phyloP scores from a whole-genome alignment of 129 eudicot species.

The Glebionis coronaria region DNA sequence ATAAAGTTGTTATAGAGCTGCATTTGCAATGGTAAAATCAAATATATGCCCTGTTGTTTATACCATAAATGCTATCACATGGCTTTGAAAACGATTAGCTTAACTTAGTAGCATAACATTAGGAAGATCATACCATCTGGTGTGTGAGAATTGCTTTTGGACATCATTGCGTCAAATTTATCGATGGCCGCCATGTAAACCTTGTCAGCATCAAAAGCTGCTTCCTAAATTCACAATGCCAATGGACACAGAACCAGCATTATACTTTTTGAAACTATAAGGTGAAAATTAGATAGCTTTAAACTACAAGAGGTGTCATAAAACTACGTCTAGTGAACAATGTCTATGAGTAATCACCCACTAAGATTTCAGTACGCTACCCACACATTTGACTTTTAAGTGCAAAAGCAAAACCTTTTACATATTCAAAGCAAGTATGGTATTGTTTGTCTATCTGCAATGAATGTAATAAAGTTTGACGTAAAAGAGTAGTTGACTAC shows the following conservation, averaged over 20 bases:
- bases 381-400: neutral
- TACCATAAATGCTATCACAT: too few relatives aligned
- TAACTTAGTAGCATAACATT: neutral
- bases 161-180: conserved; percentile 95
- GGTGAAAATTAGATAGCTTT: neutral
- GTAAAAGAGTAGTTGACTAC: neutral
- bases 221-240: conserved; percentile 52
- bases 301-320: neutral
- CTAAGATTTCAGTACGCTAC: conserved; percentile 2
- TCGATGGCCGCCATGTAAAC: conserved; percentile 94
- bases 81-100: conserved; percentile 5
- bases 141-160: conserved; percentile 80
- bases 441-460: neutral
- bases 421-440: neutral
- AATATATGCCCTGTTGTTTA: neutral
- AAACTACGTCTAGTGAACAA: neutral
- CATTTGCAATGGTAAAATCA: neutral
- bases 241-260: neutral
- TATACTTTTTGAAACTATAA: neutral
- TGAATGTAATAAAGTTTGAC: neutral
- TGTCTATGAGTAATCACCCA: neutral
- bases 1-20: neutral
- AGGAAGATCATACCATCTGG: conserved; percentile 69
- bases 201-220: conserved; percentile 95
- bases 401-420: neutral